These are phyloP conservation scores for Aureobasidium sp. DNA, from an alignment of 2,329 filamentous ascomycete genomes.

Conservation along the genomic window DNA sequence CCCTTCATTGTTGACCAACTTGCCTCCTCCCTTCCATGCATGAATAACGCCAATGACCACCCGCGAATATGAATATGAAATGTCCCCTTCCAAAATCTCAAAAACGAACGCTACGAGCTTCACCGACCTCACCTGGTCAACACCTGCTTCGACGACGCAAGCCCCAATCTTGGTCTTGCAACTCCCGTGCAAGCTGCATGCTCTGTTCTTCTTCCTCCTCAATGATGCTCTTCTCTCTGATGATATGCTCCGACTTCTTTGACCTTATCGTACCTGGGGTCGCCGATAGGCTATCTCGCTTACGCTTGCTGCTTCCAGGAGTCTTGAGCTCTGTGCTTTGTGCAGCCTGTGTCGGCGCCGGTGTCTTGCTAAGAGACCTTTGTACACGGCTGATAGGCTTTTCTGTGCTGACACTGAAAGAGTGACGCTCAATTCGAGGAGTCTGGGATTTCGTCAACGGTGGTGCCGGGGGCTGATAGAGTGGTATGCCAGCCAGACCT, in stretches of 20 bases:
- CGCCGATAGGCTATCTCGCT: constrained; percentile 27
- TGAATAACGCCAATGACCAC: background rate
- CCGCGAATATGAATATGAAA: background rate
- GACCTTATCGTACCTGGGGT: constrained; percentile 19
- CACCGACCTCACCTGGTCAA: background rate
- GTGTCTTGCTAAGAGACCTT: constrained; percentile 15
- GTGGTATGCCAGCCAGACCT: constrained; percentile 11
- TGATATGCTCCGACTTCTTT: constrained; percentile 19
- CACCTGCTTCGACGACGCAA: constrained; percentile 8
- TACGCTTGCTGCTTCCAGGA: constrained; percentile 22
- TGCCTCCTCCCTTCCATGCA: background rate
- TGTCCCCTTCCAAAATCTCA: background rate
- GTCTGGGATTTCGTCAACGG: constrained; percentile 9
- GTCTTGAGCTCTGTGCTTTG: constrained; percentile 1
- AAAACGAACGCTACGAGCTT: background rate
- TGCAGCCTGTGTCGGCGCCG: background rate
- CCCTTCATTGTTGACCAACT: background rate
- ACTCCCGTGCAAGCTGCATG: constrained; percentile 26
- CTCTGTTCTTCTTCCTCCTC: constrained; percentile 22
- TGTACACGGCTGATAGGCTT: background rate
- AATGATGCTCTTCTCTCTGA: constrained; percentile 20
- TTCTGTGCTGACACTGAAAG: background rate
- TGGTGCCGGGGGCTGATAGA: constrained; percentile 13
- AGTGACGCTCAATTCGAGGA: constrained; percentile 2
- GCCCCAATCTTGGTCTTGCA: constrained; percentile 19